phyloP scores from a whole-genome alignment of 1,284 basidiomycete species.

The Papiliotrema fonsecae region DNA sequence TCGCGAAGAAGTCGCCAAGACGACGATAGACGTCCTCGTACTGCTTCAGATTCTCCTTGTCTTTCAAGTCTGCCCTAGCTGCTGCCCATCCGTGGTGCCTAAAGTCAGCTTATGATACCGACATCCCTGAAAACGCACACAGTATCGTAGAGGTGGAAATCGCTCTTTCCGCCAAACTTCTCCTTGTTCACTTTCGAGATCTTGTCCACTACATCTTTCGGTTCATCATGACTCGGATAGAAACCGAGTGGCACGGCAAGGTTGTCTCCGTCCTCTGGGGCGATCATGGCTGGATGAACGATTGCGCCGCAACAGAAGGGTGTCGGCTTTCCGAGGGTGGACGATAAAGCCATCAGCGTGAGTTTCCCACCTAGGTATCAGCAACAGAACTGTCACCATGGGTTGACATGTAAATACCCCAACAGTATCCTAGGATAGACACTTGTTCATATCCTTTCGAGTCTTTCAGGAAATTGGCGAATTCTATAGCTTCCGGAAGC shows the following conservation, averaged over 20 bases:
- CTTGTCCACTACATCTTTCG: constrained; percentile 28
- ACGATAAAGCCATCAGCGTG: constrained; percentile 23
- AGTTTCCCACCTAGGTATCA: constrained; percentile 35
- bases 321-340: constrained; percentile 6
- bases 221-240: constrained; percentile 37
- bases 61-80: constrained; percentile 61
- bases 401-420: constrained; percentile 27
- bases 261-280: constrained; percentile 31
- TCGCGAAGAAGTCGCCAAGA: constrained; percentile 54
- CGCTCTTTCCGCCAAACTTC: constrained; percentile 22
- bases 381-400: background rate
- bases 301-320: constrained; percentile 32
- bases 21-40: constrained; percentile 62
- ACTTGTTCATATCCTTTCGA: constrained; percentile 24
- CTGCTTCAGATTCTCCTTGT: constrained; percentile 62
- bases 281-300: constrained; percentile 42
- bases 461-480: constrained; percentile 28
- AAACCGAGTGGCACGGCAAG: constrained; percentile 35
- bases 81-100: constrained; percentile 70
- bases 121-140: constrained; percentile 18
- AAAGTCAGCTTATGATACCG: constrained; percentile 8
- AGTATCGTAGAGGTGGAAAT: constrained; percentile 37
- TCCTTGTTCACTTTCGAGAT: constrained; percentile 20
- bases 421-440: constrained; percentile 40
- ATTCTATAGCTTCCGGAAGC: constrained; percentile 35